Evolutionary conservation across 2,329 filamentous ascomycete species (phyloP).

Genomic region (Shiraia bambusicola): DNA sequence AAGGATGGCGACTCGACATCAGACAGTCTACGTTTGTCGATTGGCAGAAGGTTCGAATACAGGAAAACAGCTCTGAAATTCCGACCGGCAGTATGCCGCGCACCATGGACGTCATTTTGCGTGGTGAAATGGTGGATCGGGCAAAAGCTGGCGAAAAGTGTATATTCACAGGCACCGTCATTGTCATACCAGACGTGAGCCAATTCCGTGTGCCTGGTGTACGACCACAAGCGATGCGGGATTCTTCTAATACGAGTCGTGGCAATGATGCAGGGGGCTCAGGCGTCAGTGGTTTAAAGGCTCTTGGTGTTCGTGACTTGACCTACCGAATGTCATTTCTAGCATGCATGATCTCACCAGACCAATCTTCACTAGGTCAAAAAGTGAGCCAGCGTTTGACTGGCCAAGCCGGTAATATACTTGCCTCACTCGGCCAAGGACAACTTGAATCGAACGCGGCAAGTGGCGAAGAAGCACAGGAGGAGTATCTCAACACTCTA

Average conservation of each 20-base stretch:
- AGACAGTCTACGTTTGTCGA: constrained; percentile 96
- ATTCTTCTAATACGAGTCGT: constrained; percentile 71
- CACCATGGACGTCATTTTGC: constrained; percentile 94
- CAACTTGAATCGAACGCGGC: constrained; percentile 62
- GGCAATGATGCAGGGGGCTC: constrained; percentile 78
- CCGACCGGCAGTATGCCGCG: constrained; percentile 98
- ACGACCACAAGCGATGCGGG: constrained; percentile 78
- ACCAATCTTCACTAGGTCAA: constrained; percentile 77
- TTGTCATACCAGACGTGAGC: constrained; percentile 95
- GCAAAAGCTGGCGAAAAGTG: constrained; percentile 98
- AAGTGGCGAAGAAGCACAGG: constrained; percentile 81
- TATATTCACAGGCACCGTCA: constrained; percentile 93
- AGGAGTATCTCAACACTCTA: constrained; percentile 82
- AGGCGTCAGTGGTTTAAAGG: constrained; percentile 85
- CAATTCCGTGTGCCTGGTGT: constrained; percentile 89
- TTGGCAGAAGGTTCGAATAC: constrained; percentile 98
- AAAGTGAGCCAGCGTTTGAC: constrained; percentile 67
- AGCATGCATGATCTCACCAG: constrained; percentile 91
- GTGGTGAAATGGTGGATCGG: constrained; percentile 95
- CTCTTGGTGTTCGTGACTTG: constrained; percentile 89
- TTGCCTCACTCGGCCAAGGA: constrained; percentile 77
- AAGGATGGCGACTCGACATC: constrained; percentile 96
- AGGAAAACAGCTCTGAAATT: constrained; percentile 98
- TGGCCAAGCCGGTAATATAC: constrained; percentile 78
- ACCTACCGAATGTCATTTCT: constrained; percentile 97